Evolutionary conservation across 352 stramenopile genomes (phyloP).

Genomic region (Globisporangium recalcitrans): DNA sequence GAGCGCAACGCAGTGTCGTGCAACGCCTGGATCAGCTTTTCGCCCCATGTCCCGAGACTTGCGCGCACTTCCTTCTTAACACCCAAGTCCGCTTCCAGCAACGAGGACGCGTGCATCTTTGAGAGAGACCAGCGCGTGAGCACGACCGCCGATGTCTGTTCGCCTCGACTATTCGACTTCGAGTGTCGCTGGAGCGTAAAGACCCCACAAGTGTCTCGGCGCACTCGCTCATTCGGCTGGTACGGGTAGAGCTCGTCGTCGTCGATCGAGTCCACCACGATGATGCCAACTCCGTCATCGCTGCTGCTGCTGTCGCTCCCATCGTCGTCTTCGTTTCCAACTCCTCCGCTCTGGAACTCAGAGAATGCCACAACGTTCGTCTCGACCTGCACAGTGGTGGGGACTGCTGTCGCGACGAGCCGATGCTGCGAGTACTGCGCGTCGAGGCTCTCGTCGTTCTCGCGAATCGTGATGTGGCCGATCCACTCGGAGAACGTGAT

Average conservation of each 20-base stretch:
- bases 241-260: constrained; percentile 50
- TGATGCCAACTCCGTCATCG: constrained; percentile 6
- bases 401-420: neutral
- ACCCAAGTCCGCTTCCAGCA: neutral
- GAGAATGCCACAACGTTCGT: constrained; percentile 7
- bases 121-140: constrained; percentile 11
- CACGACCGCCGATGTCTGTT: neutral
- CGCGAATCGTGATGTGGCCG: constrained; percentile 9
- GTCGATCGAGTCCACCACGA: constrained; percentile 39
- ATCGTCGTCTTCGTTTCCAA: too few species aligned
- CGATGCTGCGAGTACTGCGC: constrained; percentile 1
- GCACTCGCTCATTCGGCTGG: constrained; percentile 23
- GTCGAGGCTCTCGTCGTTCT: constrained; percentile 12
- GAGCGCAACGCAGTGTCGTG: neutral
- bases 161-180: neutral
- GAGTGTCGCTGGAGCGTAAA: constrained; percentile 12
- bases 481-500: constrained; percentile 50
- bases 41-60: constrained; percentile 6
- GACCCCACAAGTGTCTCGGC: constrained; percentile 41
- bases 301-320: neutral
- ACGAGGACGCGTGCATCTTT: constrained; percentile 1
- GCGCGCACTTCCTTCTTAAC: neutral
- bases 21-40: constrained; percentile 1
- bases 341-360: constrained; percentile 3
- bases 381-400: constrained; percentile 1